A percentile compares a stretch with the other conserved stretches of the same genome.
Evolutionary conservation across 805 yeast genomes (phyloP).

Genomic region (Starmerella apis): DNA sequence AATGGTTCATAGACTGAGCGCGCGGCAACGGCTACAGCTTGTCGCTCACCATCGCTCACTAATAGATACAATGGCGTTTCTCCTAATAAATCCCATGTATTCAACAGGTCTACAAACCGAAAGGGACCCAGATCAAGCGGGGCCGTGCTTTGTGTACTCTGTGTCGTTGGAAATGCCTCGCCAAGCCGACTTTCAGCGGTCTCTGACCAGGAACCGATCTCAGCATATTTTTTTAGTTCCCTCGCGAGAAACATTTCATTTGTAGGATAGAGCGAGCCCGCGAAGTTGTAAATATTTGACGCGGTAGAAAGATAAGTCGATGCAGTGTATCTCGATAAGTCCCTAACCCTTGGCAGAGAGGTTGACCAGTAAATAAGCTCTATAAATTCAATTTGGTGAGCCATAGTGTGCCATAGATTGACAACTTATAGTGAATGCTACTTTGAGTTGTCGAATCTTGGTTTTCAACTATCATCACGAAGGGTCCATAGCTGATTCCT

Average conservation of each 20-base stretch:
- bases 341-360: not conserved
- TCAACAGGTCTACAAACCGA: conserved; percentile 7
- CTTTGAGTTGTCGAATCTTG: no score
- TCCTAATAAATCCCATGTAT: not conserved
- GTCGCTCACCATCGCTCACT: conserved; percentile 12
- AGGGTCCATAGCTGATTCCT: no score
- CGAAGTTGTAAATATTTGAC: not conserved
- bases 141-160: conserved; percentile 2
- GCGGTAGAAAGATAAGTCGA: not conserved
- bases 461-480: no score
- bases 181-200: not conserved
- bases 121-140: not conserved
- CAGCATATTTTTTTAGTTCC: not conserved
- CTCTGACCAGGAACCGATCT: not conserved
- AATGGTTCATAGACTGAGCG: conserved; percentile 1
- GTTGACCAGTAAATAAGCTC: not conserved
- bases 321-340: not conserved
- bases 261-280: not conserved
- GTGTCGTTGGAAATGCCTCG: not conserved
- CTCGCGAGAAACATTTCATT: conserved; percentile 3
- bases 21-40: conserved; percentile 9
- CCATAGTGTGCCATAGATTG: no score
- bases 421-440: no score
- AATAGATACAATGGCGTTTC: not conserved
- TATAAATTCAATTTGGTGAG: not conserved